Percentiles rank a stretch among this genome's conserved stretches.
Conservation (phyloP, 2,329 filamentous ascomycete genomes). For the Zasmidium angulare region DNA sequence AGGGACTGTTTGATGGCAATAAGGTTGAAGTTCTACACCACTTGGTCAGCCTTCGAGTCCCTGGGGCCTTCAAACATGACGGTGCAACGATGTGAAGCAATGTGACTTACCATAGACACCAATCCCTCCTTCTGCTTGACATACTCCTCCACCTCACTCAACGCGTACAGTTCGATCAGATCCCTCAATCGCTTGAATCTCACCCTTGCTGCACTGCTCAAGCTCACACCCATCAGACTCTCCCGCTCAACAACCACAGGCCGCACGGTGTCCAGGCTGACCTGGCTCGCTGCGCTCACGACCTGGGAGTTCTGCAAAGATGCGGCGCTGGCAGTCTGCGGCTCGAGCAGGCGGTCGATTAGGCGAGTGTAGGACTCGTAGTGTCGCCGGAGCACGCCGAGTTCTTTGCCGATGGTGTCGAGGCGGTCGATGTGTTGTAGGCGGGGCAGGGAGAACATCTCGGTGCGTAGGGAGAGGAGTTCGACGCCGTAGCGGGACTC, state of each 20-base stretch:
- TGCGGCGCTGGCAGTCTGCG: conserved; percentile 43
- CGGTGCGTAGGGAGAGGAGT: conserved; percentile 46
- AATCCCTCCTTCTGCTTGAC: conserved; percentile 70
- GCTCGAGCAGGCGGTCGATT: conserved; percentile 57
- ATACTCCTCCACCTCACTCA: conserved; percentile 62
- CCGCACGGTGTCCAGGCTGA: conserved; percentile 26
- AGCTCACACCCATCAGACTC: conserved; percentile 44
- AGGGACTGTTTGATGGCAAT: conserved; percentile 74
- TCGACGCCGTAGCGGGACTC: conserved; percentile 49
- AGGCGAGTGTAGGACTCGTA: conserved; percentile 62
- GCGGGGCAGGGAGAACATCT: conserved; percentile 55
- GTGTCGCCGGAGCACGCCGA: conserved; percentile 60
- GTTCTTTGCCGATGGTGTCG: conserved; percentile 61
- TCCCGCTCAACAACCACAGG: conserved; percentile 30
- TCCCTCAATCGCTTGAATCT: conserved; percentile 62
- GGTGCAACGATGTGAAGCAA: not conserved
- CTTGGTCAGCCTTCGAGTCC: conserved; percentile 1
- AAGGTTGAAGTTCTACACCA: conserved; percentile 69
- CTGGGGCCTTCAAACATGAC: too few species aligned
- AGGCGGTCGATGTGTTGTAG: conserved; percentile 52
- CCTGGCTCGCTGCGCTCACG: conserved; percentile 23
- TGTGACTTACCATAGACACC: conserved; percentile 61
- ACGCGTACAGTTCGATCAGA: conserved; percentile 59
- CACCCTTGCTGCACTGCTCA: conserved; percentile 52
- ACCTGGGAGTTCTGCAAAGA: conserved; percentile 47